Conservation (phyloP, 1,284 basidiomycete species). For the Sporisorium graminicola region DNA sequence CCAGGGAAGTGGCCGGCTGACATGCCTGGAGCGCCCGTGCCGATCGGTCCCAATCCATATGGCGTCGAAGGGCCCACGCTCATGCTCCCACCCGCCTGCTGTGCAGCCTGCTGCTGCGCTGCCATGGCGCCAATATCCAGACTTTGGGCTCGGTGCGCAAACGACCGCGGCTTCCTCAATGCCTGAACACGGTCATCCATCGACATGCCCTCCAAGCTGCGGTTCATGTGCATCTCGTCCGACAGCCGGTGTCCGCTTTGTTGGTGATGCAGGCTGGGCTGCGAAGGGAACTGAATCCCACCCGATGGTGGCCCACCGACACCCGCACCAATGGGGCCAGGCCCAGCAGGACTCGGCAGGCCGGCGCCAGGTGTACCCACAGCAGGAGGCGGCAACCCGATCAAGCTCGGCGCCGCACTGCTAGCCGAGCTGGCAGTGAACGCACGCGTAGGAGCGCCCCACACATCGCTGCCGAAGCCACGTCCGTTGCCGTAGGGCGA, state of each 20-base stretch:
- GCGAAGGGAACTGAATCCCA: slow-evolving; percentile 56
- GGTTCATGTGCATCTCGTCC: slow-evolving; percentile 52
- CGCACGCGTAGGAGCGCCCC: slow-evolving; percentile 61
- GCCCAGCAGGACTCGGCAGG: slow-evolving; percentile 29
- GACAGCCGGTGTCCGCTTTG: slow-evolving; percentile 44
- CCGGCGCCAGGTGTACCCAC: slow-evolving; percentile 25
- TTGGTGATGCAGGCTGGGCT: slow-evolving; percentile 35
- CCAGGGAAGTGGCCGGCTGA: slow-evolving; percentile 38
- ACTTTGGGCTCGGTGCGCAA: slow-evolving; percentile 62
- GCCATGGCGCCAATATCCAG: slow-evolving; percentile 61
- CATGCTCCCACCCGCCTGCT: slow-evolving; percentile 36
- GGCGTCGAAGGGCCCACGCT: slow-evolving; percentile 46
- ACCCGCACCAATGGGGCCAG: slow-evolving; percentile 24
- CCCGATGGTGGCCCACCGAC: slow-evolving; percentile 13
- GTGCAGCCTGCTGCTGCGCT: slow-evolving; percentile 57
- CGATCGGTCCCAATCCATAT: slow-evolving; percentile 51
- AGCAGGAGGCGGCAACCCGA: slow-evolving; percentile 37
- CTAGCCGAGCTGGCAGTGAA: slow-evolving; percentile 42
- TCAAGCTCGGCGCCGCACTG: slow-evolving; percentile 42
- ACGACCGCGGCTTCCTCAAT: slow-evolving; percentile 60
- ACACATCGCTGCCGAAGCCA: slow-evolving; percentile 62
- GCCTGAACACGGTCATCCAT: slow-evolving; percentile 57
- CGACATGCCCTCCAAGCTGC: slow-evolving; percentile 45
- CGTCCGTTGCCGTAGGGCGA: slow-evolving; percentile 60
- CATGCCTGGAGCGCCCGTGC: slow-evolving; percentile 34